Conservation (phyloP, 2,329 filamentous ascomycete species). For the Phyllosticta ampelicida region DNA sequence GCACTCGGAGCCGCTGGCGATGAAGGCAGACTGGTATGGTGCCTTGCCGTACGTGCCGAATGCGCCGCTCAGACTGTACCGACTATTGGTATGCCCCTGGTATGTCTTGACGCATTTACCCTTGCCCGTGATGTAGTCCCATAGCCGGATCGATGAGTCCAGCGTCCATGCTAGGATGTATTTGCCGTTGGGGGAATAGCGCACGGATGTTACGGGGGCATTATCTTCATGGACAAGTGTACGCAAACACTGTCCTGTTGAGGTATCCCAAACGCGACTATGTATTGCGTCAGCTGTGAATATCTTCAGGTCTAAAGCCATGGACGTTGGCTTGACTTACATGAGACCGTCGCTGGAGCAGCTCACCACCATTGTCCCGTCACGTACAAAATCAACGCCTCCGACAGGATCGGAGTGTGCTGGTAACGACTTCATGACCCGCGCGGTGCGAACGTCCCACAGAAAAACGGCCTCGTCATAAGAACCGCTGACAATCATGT, state of each 20-base stretch:
- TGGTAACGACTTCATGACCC: slow-evolving; percentile 79
- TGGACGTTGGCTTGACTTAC: neutral
- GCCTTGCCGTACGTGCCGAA: slow-evolving; percentile 58
- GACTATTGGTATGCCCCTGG: slow-evolving; percentile 77
- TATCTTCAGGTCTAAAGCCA: neutral
- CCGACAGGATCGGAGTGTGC: slow-evolving; percentile 92
- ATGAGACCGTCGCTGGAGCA: slow-evolving; percentile 71
- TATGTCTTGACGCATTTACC: slow-evolving; percentile 94
- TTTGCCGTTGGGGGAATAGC: slow-evolving; percentile 88
- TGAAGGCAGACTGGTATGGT: slow-evolving; percentile 44
- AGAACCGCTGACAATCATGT: slow-evolving; percentile 87
- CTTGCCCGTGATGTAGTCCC: slow-evolving; percentile 87
- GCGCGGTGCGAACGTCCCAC: slow-evolving; percentile 86
- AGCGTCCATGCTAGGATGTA: slow-evolving; percentile 87
- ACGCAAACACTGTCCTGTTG: slow-evolving; percentile 85
- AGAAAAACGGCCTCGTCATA: slow-evolving; percentile 96
- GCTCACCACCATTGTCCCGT: slow-evolving; percentile 84
- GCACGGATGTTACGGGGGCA: slow-evolving; percentile 75
- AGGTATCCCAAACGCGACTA: slow-evolving; percentile 81
- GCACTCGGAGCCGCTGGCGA: slow-evolving; percentile 79
- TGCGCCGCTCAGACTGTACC: slow-evolving; percentile 73
- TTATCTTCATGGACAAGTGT: slow-evolving; percentile 97
- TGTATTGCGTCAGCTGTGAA: slow-evolving; percentile 26
- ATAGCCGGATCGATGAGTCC: slow-evolving; percentile 80
- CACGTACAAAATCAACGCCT: slow-evolving; percentile 83